Percentiles rank a stretch among this genome's conserved stretches.
phyloP scores from a whole-genome alignment of 345 rosid species.

The Barbarea vulgaris region DNA sequence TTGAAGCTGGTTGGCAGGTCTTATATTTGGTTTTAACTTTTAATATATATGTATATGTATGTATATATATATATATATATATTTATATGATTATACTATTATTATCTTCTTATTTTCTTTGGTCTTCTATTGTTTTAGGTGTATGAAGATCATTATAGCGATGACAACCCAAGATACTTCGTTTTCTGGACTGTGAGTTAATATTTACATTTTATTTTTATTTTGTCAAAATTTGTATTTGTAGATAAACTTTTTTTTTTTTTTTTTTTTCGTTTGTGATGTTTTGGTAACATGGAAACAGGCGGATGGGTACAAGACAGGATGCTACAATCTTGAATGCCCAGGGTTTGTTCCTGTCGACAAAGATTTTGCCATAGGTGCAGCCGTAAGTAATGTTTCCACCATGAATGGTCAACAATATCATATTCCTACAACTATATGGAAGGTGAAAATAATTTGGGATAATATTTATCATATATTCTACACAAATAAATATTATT shows the following conservation, averaged over 20 bases:
- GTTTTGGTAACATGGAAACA: neutral
- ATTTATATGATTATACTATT: too few species aligned
- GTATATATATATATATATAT: neutral
- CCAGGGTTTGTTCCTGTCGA: neutral
- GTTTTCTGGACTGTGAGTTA: neutral
- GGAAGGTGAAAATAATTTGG: neutral
- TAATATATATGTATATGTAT: neutral
- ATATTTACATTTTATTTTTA: neutral
- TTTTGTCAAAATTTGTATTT: neutral
- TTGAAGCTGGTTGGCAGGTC: conserved; percentile 22
- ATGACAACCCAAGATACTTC: neutral
- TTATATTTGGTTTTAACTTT: neutral
- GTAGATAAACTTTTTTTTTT: neutral
- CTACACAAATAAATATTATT: neutral
- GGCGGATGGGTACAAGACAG: neutral
- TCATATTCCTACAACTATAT: neutral
- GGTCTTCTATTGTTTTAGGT: neutral
- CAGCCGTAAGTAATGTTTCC: neutral
- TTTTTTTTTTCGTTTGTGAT: too few species aligned
- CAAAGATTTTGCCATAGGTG: neutral
- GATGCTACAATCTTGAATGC: conserved; percentile 11
- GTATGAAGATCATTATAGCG: neutral
- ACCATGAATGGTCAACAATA: neutral
- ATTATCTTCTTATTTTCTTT: neutral
- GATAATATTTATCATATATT: neutral